Evolutionary conservation across 2,329 filamentous ascomycete species (phyloP), one percentile per base, ranked within the genome.

Genomic region (Plenodomus biglobosus): DNA sequence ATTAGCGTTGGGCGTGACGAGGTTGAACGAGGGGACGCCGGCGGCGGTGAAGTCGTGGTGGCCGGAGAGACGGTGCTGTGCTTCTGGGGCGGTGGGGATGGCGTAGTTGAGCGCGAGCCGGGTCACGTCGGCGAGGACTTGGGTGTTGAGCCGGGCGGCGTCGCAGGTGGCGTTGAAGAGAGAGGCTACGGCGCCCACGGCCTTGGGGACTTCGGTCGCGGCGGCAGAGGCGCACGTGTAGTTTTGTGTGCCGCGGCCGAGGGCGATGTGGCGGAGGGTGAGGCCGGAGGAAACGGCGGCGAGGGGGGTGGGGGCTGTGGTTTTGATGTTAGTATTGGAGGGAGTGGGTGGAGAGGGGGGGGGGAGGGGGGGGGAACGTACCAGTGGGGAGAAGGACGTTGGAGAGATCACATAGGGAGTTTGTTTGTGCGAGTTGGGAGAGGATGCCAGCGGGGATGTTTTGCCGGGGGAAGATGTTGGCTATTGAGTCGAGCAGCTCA

Each of bases 221-320:
- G 87, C 81, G 48, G 58, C 51, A 2, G 69, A 75, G 49, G 82
- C 77, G 78, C 92, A 96, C 42, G 90, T 95, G 78, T 96, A 97
- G 80, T 96, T 96, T 76, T 96, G 86, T 7, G 88, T 94, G 51
- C 92, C 92, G 38, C 90, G 86, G 63, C 92, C 92, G 53, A 96
- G 78, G 66, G 87, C 89, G 45, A 96, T 87, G 73, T 95, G 89
- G 66, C 83, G 81, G 42, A 95, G 78, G 3, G 68, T 76, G 22
- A 89, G 76, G 46, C 85, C 87, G 6, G 76, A 58, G 0, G 82
- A 74, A 13, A 84, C 83, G 7, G 77, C 55, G 13, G 87, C 84
- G 6, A 95, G 79, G 15, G 81, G 75, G 6, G 77, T 77, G 38
- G 83, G 77, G 55, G 78, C 82, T 78, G 27, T 15, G 17, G 15